Percentiles rank a stretch among this genome's conserved stretches.
These are phyloP conservation scores for Escallonia herrerae DNA, from an alignment of 129 eudicot species.

Conservation along the genomic window DNA sequence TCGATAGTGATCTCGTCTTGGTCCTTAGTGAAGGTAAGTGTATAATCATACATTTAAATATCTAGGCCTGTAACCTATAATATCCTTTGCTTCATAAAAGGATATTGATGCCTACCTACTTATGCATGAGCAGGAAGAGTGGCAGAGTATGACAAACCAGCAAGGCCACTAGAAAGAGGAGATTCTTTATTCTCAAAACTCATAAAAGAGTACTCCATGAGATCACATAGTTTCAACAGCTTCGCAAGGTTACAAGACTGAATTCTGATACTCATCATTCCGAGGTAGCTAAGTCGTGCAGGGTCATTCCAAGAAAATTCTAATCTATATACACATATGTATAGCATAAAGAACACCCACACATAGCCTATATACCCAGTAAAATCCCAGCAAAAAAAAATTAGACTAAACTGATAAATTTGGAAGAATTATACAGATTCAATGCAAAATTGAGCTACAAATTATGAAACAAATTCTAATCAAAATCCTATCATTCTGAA, in stretches of 20 bases:
- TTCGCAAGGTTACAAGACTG: slow-evolving; percentile 14
- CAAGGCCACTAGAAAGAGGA: slow-evolving; percentile 82
- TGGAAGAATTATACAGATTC: too few relatives aligned
- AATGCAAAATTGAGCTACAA: too few relatives aligned
- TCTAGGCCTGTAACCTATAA: not conserved
- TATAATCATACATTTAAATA: too few relatives aligned
- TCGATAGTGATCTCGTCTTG: slow-evolving; percentile 88
- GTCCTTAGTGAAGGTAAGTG: too few relatives aligned
- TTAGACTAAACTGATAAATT: too few relatives aligned
- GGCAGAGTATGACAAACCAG: slow-evolving; percentile 87
- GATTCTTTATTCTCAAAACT: slow-evolving; percentile 85
- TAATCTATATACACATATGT: too few relatives aligned
- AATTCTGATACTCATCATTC: not conserved
- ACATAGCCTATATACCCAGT: too few relatives aligned
- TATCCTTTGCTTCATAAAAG: too few relatives aligned
- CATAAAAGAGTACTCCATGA: slow-evolving; percentile 83
- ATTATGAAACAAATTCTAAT: too few relatives aligned
- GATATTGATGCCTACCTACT: not conserved
- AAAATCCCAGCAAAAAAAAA: too few relatives aligned
- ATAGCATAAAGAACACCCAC: too few relatives aligned
- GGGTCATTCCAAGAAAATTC: not conserved
- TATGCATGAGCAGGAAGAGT: slow-evolving; percentile 56
- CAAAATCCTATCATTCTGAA: too few relatives aligned
- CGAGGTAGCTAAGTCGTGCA: not conserved
- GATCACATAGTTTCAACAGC: slow-evolving; percentile 64